Base-by-base conservation (phyloP, 1,139 yeast species). In the Meyerozyma sp. region DNA sequence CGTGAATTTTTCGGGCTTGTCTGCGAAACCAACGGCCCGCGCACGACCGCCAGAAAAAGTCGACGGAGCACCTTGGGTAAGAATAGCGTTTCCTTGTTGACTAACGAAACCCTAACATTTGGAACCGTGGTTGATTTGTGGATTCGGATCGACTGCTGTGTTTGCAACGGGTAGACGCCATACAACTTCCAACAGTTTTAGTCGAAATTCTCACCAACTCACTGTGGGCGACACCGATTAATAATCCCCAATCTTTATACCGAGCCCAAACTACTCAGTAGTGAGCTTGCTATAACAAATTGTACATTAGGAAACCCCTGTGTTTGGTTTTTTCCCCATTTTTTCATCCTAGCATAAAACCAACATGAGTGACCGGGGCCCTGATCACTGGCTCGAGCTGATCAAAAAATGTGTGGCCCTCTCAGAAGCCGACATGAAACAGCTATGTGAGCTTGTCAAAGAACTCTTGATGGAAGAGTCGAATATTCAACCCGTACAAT, bases 321-420 rank as follows among this genome's bases (percentile, higher is more conserved):
- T 21, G 23, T 21, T 21, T 21, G 23, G 23, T 21, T 21, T 21
- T 20, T 21, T 21, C 23, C 23, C 23, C 8, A 21, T 7, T 30
- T 30, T 7, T 30, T 30, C 34, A 30, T 30, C 34, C 34, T 13
- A 28, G 34, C 34, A 30, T 30, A 30, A 13, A 13, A 30, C 13
- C 32, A 52, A 32, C 39, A 84, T 83, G 90, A 70, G 77, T 37
- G 91, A 84, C 62, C 73, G 93, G 68, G 95, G 95, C 41, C 98
- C 98, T 30, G 97, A 91, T 57, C 89, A 83, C 57, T 93, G 98
- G 98, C 77, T 93, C 49, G 98, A 91, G 63, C 93, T 88, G 57
- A 87, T 91, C 58, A 84, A 84, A 62, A 86, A 88, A 62, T 93
- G 98, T 66, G 84, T 86, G 55, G 85, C 95, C 23, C 72, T 93